Base-by-base conservation (phyloP, 352 stramenopile genomes). In the Paralagenidium karlingii region DNA sequence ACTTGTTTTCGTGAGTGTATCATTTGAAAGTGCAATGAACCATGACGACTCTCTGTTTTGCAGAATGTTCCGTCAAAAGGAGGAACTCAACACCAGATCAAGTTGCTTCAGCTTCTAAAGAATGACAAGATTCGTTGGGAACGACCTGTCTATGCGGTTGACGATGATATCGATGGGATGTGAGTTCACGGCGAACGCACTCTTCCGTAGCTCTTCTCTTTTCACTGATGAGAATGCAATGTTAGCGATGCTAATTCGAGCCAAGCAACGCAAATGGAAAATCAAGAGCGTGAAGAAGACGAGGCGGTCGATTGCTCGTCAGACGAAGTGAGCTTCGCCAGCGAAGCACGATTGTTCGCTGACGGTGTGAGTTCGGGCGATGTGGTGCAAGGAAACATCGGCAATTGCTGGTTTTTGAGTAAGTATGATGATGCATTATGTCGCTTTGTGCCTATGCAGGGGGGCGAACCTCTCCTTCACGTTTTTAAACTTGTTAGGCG, bases 381-480 rank as follows among this genome's bases (percentile, higher is more conserved):
- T 40, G 83, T 94, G 5, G 83, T 91, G 16, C 82, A 96, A 47
- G 86, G 86, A 11, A 81, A 82, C 28, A 54, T 96, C 3, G 86
- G 82, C 2, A 82, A 96, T 41, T 96, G 86, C 47, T 96, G 87
- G 86, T 94, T 96, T 51, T 29, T 95, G 27, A 88, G 77, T 88
- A 60, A 27, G 65, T 61, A 8, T 19, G 18, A 18, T 15, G 7
- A 30, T 18, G 21, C n/a, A 2, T 3, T 42, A 9, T 39, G 6
- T 28, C 18, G 19, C 8, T 37, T 1, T 15, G n/a, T n/a, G n/a
- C n/a, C n/a, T 34, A 41, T 3, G 3, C 22, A 34, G 3, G 18
- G 15, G 8, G 19, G 36, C 3, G 7, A 2, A 22, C 20, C 30
- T 9, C 32, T 27, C 1, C 43, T 34, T 51, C 21, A 25, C 15